Evolutionary conservation across 192 early-diverging fungal genomes (phyloP), one percentile per base, ranked within the genome.

Genomic region (Coemansia sp.): DNA sequence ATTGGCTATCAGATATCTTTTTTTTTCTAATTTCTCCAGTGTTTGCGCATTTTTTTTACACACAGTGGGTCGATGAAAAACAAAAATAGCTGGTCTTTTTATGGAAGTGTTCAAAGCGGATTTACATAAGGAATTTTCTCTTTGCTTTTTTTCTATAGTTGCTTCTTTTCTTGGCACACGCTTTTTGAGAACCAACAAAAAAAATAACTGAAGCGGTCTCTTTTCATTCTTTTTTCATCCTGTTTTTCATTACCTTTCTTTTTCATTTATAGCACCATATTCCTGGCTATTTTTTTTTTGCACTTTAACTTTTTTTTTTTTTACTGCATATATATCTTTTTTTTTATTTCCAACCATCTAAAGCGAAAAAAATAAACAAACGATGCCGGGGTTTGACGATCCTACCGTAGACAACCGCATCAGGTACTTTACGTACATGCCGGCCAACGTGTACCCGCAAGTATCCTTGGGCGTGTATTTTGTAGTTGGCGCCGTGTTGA

Each of bases 361-460:
- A 28, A 28, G 22, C 22, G 22, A 48, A 48, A 0, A 8, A 8
- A 48, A 14, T 48, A 14, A 15, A 48, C 3, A 48, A 15, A 15
- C 9, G 45, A 48, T 48, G 45, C 12, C 15, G 1, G 15, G 3
- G 8, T 65, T 62, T 54, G 57, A 60, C 20, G 35, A 66, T 28
- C 56, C 43, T 14, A 9, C 17, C 7, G 56, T 67, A 34, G 70
- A 76, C 56, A 8, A 64, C 35, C 69, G 61, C 22, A 11, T 72
- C 32, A 28, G 28, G 61, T 80, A 80, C 63, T 81, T 81, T 55
- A 81, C 79, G 39, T 81, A 81, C 65, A 48, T 45, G 8, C 79
- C 79, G 5, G 61, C 51, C 8, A 41, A 68, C 45, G 60, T 72
- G 3, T 65, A 65, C 8, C 79, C 79, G 0, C 61, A 81, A 32